These are phyloP conservation scores for Auricularia sp. DNA, from an alignment of 768 basidiomycete genomes.

Conservation along the genomic window DNA sequence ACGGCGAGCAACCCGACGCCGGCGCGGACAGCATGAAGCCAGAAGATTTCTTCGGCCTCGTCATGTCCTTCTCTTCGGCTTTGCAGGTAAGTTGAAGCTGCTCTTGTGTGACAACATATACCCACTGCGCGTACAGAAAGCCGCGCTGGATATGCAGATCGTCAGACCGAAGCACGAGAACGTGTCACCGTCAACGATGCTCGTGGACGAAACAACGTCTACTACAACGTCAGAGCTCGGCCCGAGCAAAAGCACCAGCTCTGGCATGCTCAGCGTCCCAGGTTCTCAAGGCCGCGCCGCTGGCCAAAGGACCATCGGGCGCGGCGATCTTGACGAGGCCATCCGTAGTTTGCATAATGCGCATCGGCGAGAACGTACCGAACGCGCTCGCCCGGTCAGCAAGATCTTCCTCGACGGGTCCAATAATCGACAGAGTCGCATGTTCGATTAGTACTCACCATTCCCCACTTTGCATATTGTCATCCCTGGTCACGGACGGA, in stretches of 20 bases:
- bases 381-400: conserved; percentile 50
- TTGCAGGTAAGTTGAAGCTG: conserved; percentile 40
- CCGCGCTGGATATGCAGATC: conserved; percentile 49
- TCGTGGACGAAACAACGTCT: conserved; percentile 9
- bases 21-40: conserved; percentile 52
- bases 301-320: conserved; percentile 47
- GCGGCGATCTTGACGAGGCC: conserved; percentile 76
- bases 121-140: conserved; percentile 41
- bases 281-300: conserved; percentile 33
- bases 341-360: conserved; percentile 68
- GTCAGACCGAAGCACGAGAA: not conserved
- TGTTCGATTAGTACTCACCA: conserved; percentile 13
- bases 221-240: conserved; percentile 12
- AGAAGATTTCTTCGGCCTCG: conserved; percentile 72
- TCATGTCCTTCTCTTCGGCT: conserved; percentile 63
- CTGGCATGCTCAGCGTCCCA: conserved; percentile 11
- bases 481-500: not conserved
- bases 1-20: conserved; percentile 61
- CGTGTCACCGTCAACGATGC: conserved; percentile 10
- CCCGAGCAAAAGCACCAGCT: not conserved
- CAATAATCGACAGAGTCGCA: conserved; percentile 16
- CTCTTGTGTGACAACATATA: not conserved
- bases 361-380: conserved; percentile 39
- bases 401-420: conserved; percentile 72
- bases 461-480: no score